Evolutionary conservation across 1,139 yeast species (phyloP).

Genomic region (Kluyveromyces sp.): DNA sequence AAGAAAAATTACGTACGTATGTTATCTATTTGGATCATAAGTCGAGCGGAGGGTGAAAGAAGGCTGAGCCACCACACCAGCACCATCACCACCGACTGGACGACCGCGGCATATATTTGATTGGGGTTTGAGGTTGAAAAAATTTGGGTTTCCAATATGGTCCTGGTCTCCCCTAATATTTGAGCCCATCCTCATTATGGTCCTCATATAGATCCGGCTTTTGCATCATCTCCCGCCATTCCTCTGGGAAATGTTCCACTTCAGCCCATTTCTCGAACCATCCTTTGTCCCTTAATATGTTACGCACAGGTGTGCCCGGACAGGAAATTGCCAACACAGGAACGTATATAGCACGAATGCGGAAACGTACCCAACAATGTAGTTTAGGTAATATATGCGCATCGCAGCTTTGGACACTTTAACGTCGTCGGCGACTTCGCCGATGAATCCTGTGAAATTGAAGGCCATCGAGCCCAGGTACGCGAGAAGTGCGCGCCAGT

Average conservation of each 20-base stretch:
- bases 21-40: too few relatives aligned
- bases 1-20: too few relatives aligned
- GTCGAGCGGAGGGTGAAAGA: too few relatives aligned
- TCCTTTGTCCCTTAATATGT: constrained; percentile 42
- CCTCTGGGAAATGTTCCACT: constrained; percentile 55
- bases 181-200: neutral
- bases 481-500: constrained; percentile 75
- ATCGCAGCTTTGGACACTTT: constrained; percentile 62
- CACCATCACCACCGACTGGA: too few relatives aligned
- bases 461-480: constrained; percentile 71
- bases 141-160: neutral
- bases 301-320: constrained; percentile 48
- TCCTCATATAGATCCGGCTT: neutral
- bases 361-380: constrained; percentile 63
- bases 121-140: too few relatives aligned
- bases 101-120: too few relatives aligned
- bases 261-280: constrained; percentile 57
- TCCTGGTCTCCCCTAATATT: neutral
- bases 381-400: constrained; percentile 61
- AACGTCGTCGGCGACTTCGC: constrained; percentile 63
- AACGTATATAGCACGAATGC: constrained; percentile 46
- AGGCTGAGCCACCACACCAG: too few relatives aligned
- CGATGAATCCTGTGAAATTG: constrained; percentile 82
- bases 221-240: constrained; percentile 8
- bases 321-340: constrained; percentile 49